These are phyloP conservation scores for Geotrichum australiense DNA, from an alignment of 1,139 yeast genomes.

Conservation along the genomic window DNA sequence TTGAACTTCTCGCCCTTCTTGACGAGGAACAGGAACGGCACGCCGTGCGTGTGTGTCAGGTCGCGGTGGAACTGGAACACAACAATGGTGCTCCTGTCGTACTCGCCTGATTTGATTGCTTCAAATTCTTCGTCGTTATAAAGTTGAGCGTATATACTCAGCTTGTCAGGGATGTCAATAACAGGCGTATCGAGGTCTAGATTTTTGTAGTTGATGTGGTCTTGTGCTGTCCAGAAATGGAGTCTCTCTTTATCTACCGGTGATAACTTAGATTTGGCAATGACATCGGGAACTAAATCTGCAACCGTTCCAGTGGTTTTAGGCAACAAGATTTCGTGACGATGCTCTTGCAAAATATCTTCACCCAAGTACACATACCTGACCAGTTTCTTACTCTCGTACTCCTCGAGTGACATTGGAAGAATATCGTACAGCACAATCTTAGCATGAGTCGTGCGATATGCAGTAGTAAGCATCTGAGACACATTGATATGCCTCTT, in stretches of 20 bases:
- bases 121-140: constrained; percentile 33
- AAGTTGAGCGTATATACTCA: constrained; percentile 31
- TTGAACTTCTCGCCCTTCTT: constrained; percentile 47
- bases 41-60: constrained; percentile 67
- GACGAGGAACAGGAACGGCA: constrained; percentile 73
- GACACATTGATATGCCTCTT: constrained; percentile 33
- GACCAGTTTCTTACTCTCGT: constrained; percentile 66
- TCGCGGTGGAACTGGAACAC: constrained; percentile 76
- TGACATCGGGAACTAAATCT: constrained; percentile 52
- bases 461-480: constrained; percentile 39
- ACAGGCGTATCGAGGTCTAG: constrained; percentile 15
- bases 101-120: constrained; percentile 20
- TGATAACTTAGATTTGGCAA: constrained; percentile 48
- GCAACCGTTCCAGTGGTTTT: constrained; percentile 47
- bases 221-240: constrained; percentile 50
- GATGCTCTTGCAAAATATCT: constrained; percentile 44
- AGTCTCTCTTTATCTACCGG: constrained; percentile 45
- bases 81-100: constrained; percentile 33
- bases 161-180: constrained; percentile 24
- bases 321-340: constrained; percentile 63
- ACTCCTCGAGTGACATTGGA: constrained; percentile 64
- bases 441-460: constrained; percentile 28
- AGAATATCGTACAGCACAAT: constrained; percentile 59
- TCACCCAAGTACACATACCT: constrained; percentile 36
- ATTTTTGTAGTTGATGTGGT: constrained; percentile 18